These are phyloP conservation scores for Teratosphaeria epicoccoides DNA, from an alignment of 2,329 filamentous ascomycete genomes.

Conservation along the genomic window DNA sequence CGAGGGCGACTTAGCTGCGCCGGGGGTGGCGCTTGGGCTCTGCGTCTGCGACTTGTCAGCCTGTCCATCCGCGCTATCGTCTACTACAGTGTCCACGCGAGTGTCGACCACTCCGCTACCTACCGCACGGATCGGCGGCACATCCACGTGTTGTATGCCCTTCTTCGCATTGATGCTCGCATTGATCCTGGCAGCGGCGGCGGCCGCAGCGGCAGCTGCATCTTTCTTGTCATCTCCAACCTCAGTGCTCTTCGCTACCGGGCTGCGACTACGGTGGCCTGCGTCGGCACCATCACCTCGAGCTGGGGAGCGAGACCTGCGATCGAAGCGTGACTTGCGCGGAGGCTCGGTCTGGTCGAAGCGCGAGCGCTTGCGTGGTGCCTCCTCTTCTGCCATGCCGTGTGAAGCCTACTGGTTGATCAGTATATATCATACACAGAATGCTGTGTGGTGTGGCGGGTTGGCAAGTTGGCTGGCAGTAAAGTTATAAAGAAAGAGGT, in stretches of 20 bases:
- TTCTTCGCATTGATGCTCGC: conserved; percentile 41
- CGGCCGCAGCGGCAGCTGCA: conserved; percentile 61
- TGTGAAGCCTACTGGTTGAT: background rate
- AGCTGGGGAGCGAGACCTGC: conserved; percentile 58
- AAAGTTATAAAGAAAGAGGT: background rate
- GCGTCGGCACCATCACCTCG: conserved; percentile 54
- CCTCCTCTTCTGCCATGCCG: conserved; percentile 59
- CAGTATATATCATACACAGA: background rate
- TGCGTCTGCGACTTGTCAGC: conserved; percentile 8
- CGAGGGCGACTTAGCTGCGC: conserved; percentile 44
- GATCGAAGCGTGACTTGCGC: conserved; percentile 68
- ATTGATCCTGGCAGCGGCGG: conserved; percentile 50
- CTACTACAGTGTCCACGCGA: conserved; percentile 2
- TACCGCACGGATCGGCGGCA: conserved; percentile 64
- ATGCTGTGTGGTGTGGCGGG: background rate
- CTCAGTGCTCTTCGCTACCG: conserved; percentile 52
- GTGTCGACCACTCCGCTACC: conserved; percentile 11
- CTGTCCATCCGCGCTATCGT: conserved; percentile 5
- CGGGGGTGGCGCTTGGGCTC: conserved; percentile 34
- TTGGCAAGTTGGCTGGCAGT: background rate
- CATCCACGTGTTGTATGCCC: conserved; percentile 81
- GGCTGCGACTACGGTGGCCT: conserved; percentile 62
- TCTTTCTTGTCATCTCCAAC: conserved; percentile 14
- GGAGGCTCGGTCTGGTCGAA: conserved; percentile 83
- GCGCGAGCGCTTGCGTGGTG: conserved; percentile 61